Percentiles rank a stretch among this genome's conserved stretches.
Conservation (phyloP, 768 basidiomycete species). For the Tylopilus cervinicoccineus region DNA sequence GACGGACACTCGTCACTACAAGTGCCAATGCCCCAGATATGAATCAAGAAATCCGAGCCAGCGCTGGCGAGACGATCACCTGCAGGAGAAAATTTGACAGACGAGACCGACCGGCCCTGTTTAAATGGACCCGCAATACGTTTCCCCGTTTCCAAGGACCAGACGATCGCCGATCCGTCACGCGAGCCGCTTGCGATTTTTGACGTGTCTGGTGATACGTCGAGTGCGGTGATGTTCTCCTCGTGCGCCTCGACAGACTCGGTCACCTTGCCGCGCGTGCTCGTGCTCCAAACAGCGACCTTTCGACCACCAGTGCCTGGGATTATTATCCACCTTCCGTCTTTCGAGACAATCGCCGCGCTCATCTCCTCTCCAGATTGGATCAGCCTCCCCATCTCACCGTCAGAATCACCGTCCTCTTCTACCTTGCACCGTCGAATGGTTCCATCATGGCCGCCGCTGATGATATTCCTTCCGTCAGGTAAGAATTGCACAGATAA, state of each 20-base stretch:
- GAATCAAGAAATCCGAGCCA: slow-evolving; percentile 5
- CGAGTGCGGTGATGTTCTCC: slow-evolving; percentile 16
- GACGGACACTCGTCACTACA: neutral
- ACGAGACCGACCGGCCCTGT: slow-evolving; percentile 7
- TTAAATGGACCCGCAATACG: slow-evolving; percentile 17
- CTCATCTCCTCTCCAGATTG: neutral
- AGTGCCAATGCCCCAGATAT: slow-evolving; percentile 5
- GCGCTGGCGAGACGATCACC: slow-evolving; percentile 18
- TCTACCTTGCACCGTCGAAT: slow-evolving; percentile 8
- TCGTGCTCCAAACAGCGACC: slow-evolving; percentile 9
- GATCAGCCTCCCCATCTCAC: neutral
- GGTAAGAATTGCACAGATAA: slow-evolving; percentile 11
- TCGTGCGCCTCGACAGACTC: slow-evolving; percentile 12
- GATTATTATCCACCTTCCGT: slow-evolving; percentile 16
- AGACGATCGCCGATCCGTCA: slow-evolving; percentile 19
- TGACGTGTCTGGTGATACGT: slow-evolving; percentile 15
- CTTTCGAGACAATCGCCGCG: slow-evolving; percentile 8
- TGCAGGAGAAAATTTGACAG: slow-evolving; percentile 20
- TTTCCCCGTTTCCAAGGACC: slow-evolving; percentile 16
- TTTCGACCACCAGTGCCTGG: neutral
- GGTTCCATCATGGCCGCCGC: slow-evolving; percentile 4
- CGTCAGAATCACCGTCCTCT: neutral
- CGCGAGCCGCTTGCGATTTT: slow-evolving; percentile 22
- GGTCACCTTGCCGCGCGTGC: slow-evolving; percentile 2
- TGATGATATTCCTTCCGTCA: slow-evolving; percentile 7